Conservation (phyloP, 768 basidiomycete species). For the Arthromyces matolae region DNA sequence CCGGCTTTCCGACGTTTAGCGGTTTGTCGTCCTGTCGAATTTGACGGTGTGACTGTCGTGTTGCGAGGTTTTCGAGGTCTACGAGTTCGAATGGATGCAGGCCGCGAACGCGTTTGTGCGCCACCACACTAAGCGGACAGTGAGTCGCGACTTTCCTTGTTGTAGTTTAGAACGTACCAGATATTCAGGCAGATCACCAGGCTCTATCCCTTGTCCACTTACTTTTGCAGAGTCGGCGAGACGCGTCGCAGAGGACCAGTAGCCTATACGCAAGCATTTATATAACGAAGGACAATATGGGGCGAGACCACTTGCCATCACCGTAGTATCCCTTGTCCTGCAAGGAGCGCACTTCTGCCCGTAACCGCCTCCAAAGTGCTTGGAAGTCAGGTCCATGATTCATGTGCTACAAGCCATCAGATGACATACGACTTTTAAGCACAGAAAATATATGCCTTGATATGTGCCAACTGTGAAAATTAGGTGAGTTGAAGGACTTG, state of each 20-base stretch:
- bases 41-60: conserved; percentile 44
- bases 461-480: conserved; percentile 68
- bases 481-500: conserved; percentile 8
- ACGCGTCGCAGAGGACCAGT: conserved; percentile 77
- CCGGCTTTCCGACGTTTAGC: conserved; percentile 71
- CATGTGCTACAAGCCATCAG: conserved; percentile 54
- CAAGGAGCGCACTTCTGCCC: conserved; percentile 62
- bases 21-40: conserved; percentile 58
- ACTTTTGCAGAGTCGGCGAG: conserved; percentile 56
- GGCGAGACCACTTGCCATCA: conserved; percentile 48
- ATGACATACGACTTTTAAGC: neutral
- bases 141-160: neutral
- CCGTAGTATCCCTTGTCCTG: conserved; percentile 78
- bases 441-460: conserved; percentile 48
- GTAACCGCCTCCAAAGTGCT: conserved; percentile 64
- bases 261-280: conserved; percentile 43
- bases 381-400: conserved; percentile 78
- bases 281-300: neutral
- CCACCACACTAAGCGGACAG: conserved; percentile 62
- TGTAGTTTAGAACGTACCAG: conserved; percentile 45
- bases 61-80: conserved; percentile 24
- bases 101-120: conserved; percentile 61
- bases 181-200: conserved; percentile 70
- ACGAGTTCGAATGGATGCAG: conserved; percentile 43
- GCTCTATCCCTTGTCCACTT: conserved; percentile 37